These are phyloP conservation scores for Candida boleticola DNA, from an alignment of 805 yeast genomes.

Conservation along the genomic window DNA sequence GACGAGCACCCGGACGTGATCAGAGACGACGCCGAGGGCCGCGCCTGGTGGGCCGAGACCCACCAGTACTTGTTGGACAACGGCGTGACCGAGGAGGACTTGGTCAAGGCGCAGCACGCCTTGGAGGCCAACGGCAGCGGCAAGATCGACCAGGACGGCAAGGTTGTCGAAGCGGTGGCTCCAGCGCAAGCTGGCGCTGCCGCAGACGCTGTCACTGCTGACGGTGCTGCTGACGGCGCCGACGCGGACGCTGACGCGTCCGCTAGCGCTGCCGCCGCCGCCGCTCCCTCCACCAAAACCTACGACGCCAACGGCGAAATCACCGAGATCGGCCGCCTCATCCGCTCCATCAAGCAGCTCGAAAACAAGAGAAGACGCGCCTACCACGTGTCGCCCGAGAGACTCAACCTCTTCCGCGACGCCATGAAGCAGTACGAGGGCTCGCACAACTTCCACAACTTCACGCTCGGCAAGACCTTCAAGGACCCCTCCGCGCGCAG, in stretches of 20 bases:
- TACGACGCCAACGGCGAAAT: constrained; percentile 37
- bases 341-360: constrained; percentile 54
- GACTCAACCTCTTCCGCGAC: constrained; percentile 60
- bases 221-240: not conserved
- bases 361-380: constrained; percentile 68
- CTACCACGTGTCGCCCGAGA: constrained; percentile 62
- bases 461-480: constrained; percentile 76
- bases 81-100: constrained; percentile 21
- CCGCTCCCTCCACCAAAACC: constrained; percentile 6
- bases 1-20: constrained; percentile 56
- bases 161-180: not conserved
- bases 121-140: constrained; percentile 21
- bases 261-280: not conserved
- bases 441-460: constrained; percentile 89
- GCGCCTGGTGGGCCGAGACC: constrained; percentile 67
- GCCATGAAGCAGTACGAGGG: constrained; percentile 78
- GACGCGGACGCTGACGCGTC: not conserved
- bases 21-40: constrained; percentile 66
- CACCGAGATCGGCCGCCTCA: constrained; percentile 35
- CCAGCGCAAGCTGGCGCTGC: constrained; percentile 1
- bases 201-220: not conserved
- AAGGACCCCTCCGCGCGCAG: constrained; percentile 85
- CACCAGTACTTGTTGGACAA: constrained; percentile 22
- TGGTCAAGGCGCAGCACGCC: constrained; percentile 28
- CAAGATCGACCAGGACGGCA: constrained; percentile 3